Evolutionary conservation across 2,329 filamentous ascomycete species (phyloP).

Genomic region (Arthrobotrys musiformis): DNA sequence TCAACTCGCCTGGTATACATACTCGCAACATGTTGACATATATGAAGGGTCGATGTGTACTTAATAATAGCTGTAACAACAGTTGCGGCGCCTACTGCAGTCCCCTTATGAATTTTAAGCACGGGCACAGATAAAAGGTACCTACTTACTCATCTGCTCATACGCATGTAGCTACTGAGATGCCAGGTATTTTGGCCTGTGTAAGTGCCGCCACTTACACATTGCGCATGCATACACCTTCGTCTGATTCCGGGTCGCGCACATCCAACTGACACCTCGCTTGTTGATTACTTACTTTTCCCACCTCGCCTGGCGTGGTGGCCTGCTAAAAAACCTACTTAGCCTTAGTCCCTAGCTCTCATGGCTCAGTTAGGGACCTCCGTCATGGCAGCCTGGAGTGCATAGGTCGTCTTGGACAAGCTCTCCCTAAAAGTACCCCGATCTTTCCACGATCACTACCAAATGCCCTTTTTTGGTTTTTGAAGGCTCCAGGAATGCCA

Average conservation of each 20-base stretch:
- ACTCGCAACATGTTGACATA: too few species aligned
- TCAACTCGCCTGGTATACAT: too few species aligned
- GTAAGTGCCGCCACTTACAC: too few species aligned
- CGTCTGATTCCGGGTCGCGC: neutral
- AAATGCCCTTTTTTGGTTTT: neutral
- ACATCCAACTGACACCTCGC: neutral
- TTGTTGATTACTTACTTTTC: neutral
- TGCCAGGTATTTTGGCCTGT: too few species aligned
- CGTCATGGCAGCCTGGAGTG: neutral
- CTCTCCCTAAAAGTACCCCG: conserved; percentile 29
- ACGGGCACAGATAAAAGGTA: neutral
- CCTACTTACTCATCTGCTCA: too few species aligned
- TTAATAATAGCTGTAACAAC: conserved; percentile 49
- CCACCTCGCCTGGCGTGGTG: neutral
- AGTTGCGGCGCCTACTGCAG: conserved; percentile 47
- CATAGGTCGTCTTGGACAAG: neutral
- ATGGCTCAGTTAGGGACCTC: neutral
- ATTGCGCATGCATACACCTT: too few species aligned
- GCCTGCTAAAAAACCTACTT: neutral
- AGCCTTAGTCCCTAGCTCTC: neutral
- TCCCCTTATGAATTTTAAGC: conserved; percentile 33
- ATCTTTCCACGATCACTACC: conserved; percentile 31
- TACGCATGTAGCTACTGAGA: too few species aligned
- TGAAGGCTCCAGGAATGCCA: conserved; percentile 8
- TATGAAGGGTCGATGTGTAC: neutral